Evolutionary conservation across 2,329 filamentous ascomycete genomes (phyloP), one percentile per base, ranked within the genome.

Genomic region (Cordyceps cicadae): DNA sequence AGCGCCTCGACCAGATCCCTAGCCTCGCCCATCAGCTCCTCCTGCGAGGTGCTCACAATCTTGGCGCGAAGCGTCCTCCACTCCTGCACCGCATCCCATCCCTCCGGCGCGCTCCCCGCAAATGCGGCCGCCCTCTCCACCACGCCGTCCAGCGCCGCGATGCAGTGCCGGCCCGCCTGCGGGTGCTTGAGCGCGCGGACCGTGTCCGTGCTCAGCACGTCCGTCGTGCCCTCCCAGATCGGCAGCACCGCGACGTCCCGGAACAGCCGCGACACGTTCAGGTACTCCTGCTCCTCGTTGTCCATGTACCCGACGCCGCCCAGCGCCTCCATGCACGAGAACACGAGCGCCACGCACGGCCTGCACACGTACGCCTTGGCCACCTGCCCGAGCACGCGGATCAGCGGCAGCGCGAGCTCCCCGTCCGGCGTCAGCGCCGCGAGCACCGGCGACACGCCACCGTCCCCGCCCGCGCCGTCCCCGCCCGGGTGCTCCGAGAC

Each of bases 171-270:
- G 4, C 74, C 79, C 1, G 63, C 69, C 26, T 70, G 70, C 0
- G 76, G 70, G 39, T 81, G 77, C 63, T 80, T 81, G 48, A 83
- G 61, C 0, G 78, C 77, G 21, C 79, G 69, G 15, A 81, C 63
- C 17, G 79, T 74, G 62, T 81, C 81, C 1, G 75, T 77, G 5
- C 83, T 83, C 60, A 91, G 76, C 6, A 91, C 85, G 66, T 89
- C 87, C 0, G 87, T 89, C 0, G 88, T 90, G 1, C 87, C 86
- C 70, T 89, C 87, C 85, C 86, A 89, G 54, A 90, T 89, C 15
- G 82, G 79, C 55, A 83, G 73, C 3, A 89, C 87, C 8, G 74
- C 77, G 1, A 80, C 82, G 66, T 90, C 87, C 8, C 88, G 80
- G 66, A 85, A 84, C 1, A 90, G 74, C 7, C 86, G 79, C 0